Base-by-base conservation (phyloP, 2,329 filamentous ascomycete genomes). In the Fusarium avenaceum region DNA sequence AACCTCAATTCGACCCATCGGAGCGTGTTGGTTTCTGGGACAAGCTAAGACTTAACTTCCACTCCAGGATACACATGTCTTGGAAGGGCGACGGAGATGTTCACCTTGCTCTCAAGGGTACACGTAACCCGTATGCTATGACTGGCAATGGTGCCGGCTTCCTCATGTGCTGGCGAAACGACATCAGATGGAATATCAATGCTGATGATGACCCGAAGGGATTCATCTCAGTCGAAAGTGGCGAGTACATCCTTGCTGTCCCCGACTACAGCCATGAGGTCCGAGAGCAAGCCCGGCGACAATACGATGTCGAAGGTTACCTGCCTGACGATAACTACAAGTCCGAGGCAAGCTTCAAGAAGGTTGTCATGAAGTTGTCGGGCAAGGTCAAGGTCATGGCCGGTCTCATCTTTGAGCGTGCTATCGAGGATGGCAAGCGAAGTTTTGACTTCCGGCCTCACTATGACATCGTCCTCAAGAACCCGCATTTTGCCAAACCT, bases 11-110 rank as follows among this genome's bases (percentile, higher is more conserved):
- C 28, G 96, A 99, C 77, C 91, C 92, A 2, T 98, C 96, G 0
- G 96, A 99, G 69, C 87, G 92, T 57, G 93, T 97, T 46, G 96
- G 96, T 4, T 99, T 99, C 82, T 99, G 96, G 96, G 96, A 99
- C 80, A 99, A 99, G 84, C 94, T 99, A 51, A 87, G 96, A 55
- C 85, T 99, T 38, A 94, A 91, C 73, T 97, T 97, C 78, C 96
- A 99, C 79, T 98, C 96, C 2, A 89, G 93, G 20, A 89, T 98
- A 60, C 91, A 90, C 52, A 89, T 97, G 33, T 88, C 93, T 6
- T 99, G 96, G 96, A 96, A 93, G 75, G 94, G 93, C 13, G 95
- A 97, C 76, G 96, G 96, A 7, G 95, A 98, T 80, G 92, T 99
- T 33, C 96, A 98, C 77, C 84, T 99, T 26, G 90, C 94, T 32